A percentile compares a stretch with the other conserved stretches of the same genome.
These are phyloP conservation scores for Avena insularis DNA, from an alignment of 176 grass and related monocot genomes.

Conservation along the genomic window DNA sequence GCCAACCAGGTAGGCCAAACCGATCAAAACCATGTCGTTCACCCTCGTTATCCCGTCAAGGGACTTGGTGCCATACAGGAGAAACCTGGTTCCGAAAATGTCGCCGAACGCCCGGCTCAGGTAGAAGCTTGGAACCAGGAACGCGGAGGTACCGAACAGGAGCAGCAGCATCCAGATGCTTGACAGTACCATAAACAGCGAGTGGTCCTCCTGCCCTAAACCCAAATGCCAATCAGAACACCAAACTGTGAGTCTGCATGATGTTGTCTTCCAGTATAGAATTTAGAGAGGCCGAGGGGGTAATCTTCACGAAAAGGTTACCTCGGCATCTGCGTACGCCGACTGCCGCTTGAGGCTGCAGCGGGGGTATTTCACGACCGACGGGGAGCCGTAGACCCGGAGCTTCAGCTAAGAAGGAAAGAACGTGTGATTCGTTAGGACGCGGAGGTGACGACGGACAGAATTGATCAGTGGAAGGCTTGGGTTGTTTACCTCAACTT, in stretches of 20 bases:
- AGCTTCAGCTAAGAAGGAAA: constrained; percentile 69
- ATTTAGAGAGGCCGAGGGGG: not conserved
- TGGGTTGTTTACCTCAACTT: constrained; percentile 78
- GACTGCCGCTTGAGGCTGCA: constrained; percentile 88
- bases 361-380: constrained; percentile 87
- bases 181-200: constrained; percentile 72
- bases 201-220: constrained; percentile 95
- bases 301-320: constrained; percentile 41
- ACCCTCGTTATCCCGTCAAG: constrained; percentile 52
- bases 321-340: constrained; percentile 90
- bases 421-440: not conserved
- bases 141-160: constrained; percentile 63
- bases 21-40: constrained; percentile 67
- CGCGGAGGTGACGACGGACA: no score
- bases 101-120: constrained; percentile 56
- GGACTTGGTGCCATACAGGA: constrained; percentile 51
- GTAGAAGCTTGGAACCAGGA: constrained; percentile 62
- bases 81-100: constrained; percentile 51
- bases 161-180: constrained; percentile 88
- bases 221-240: constrained; percentile 60
- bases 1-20: constrained; percentile 71
- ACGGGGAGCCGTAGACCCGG: constrained; percentile 86
- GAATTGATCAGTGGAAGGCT: no score
- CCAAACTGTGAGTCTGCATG: constrained; percentile 23
- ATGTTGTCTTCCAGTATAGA: no score